These are phyloP conservation scores for Podila epigama DNA, from an alignment of 192 early-diverging fungal species.

Conservation along the genomic window DNA sequence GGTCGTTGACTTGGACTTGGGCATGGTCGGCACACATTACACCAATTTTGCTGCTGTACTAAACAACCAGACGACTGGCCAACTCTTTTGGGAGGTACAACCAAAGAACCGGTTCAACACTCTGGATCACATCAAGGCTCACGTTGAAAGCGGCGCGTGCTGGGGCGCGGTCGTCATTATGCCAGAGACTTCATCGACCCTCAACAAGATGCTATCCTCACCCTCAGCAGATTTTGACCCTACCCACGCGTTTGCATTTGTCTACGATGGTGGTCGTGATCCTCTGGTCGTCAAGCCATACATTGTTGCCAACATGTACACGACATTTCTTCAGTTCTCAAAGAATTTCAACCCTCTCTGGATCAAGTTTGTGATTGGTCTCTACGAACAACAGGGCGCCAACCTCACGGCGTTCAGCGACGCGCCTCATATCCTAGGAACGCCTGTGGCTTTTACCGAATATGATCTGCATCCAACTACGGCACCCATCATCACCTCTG, in stretches of 20 bases:
- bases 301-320: constrained; percentile 38
- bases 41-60: constrained; percentile 13
- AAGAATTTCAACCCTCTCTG: constrained; percentile 29
- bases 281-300: constrained; percentile 34
- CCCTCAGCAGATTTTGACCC: constrained; percentile 22
- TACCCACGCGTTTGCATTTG: constrained; percentile 19
- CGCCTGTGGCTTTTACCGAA: constrained; percentile 38
- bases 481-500: constrained; percentile 34
- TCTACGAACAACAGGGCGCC: not conserved
- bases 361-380: constrained; percentile 15
- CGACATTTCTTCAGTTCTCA: constrained; percentile 24
- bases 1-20: constrained; percentile 35
- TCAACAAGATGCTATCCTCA: constrained; percentile 4
- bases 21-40: constrained; percentile 28
- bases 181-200: constrained; percentile 21
- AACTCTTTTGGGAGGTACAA: constrained; percentile 18
- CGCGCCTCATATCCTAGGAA: constrained; percentile 29
- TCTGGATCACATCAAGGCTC: not conserved
- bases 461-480: constrained; percentile 35
- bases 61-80: constrained; percentile 13
- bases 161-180: constrained; percentile 42
- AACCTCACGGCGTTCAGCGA: not conserved
- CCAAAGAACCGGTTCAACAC: constrained; percentile 1
- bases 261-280: constrained; percentile 38
- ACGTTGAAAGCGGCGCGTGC: constrained; percentile 15